These are phyloP conservation scores for Sporisorium graminicola DNA, from an alignment of 1,284 basidiomycete species.

Conservation along the genomic window DNA sequence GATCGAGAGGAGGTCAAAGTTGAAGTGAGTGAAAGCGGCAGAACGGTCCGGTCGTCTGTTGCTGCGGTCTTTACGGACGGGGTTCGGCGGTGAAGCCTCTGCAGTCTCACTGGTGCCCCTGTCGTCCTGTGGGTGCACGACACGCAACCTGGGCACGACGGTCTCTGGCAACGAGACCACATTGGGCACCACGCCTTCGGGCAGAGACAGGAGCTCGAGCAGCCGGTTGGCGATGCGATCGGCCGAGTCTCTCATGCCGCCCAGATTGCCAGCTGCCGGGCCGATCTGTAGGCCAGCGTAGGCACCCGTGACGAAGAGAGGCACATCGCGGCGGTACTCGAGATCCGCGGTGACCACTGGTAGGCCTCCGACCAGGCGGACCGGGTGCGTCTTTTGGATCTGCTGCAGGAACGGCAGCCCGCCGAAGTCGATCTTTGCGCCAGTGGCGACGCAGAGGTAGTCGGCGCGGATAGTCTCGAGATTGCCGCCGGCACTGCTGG, in stretches of 20 bases:
- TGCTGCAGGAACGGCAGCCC: conserved; percentile 57
- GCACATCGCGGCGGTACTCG: conserved; percentile 62
- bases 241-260: conserved; percentile 69
- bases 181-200: conserved; percentile 16
- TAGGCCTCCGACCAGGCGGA: conserved; percentile 63
- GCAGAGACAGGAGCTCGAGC: conserved; percentile 27
- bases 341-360: conserved; percentile 68
- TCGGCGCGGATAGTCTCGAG: conserved; percentile 17
- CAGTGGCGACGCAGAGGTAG: conserved; percentile 68
- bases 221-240: conserved; percentile 68
- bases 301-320: conserved; percentile 68
- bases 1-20: conserved; percentile 44
- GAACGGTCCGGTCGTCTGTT: neutral
- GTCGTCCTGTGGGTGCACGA: neutral
- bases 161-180: conserved; percentile 15
- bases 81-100: neutral
- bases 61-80: neutral
- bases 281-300: conserved; percentile 66
- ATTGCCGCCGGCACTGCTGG: conserved; percentile 7
- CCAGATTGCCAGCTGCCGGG: conserved; percentile 69
- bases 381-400: conserved; percentile 46
- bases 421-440: conserved; percentile 55
- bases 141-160: conserved; percentile 3
- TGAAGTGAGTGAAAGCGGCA: conserved; percentile 41
- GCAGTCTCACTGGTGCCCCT: neutral